Evolutionary conservation across 768 basidiomycete species (phyloP), one percentile per base, ranked within the genome.

Genomic region (Dioszegia aurantiaca): DNA sequence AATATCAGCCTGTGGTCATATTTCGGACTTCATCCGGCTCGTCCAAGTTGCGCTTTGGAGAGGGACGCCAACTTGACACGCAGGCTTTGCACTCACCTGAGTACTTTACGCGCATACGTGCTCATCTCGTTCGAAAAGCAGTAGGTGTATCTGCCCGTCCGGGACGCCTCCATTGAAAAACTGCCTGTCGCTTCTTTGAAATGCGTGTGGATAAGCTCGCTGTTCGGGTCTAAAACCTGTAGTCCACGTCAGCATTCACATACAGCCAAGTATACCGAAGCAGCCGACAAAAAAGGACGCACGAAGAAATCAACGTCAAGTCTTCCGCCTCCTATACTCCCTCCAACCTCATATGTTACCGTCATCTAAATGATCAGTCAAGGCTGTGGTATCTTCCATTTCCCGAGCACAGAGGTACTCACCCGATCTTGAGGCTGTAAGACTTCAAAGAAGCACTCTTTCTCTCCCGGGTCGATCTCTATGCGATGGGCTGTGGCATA

Each of bases 41-140:
- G n/a, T n/a, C n/a, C n/a, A n/a, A n/a, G n/a, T n/a, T n/a, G n/a
- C n/a, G n/a, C n/a, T n/a, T n/a, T n/a, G n/a, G n/a, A n/a, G n/a
- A n/a, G n/a, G n/a, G n/a, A n/a, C n/a, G n/a, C n/a, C n/a, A n/a
- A 52, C 28, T 4, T 4, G 51, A 23, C 5, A 41, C 19, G 3
- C 4, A 53, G 37, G 27, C 19, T 3, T 9, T 14, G 26, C n/a
- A 69, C 77, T 60, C 70, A 92, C 92, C 88, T 91, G 72, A 98
- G 86, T 65, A 88, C 85, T 79, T 99, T 98, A 80, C 95, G 90
- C 44, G 91, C 87, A 69, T 97, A 87, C 26, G 90, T 85, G 70
- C 89, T 92, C 94, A 98, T 97, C 77, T 92, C 90, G 76, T 99
- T 99, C 28, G 91, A 94, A 83, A 98, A 99, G 79, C 95, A 99